Evolutionary conservation across 2,329 filamentous ascomycete species (phyloP).

Genomic region (Sphaerulina populicola): DNA sequence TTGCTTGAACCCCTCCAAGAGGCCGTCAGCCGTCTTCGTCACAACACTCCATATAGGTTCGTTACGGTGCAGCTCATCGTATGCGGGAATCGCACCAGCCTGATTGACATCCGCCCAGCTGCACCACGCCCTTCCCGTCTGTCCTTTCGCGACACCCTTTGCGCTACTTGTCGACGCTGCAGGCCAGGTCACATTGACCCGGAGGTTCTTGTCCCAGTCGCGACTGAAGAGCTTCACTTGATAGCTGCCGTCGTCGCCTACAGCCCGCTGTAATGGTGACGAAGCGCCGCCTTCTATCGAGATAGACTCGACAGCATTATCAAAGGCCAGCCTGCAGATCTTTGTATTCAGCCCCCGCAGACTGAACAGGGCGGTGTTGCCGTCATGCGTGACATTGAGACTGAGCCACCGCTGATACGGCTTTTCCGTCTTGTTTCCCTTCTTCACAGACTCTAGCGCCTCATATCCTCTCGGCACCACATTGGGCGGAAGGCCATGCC

Average conservation of each 20-base stretch:
- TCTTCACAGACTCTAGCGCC: conserved; percentile 6
- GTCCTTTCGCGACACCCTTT: conserved; percentile 27
- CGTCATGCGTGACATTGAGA: conserved; percentile 50
- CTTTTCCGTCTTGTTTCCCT: conserved; percentile 14
- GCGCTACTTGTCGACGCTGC: conserved; percentile 10
- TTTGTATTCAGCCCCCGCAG: conserved; percentile 68
- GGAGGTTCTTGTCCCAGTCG: conserved; percentile 68
- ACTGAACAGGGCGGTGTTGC: conserved; percentile 51
- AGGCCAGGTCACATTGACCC: conserved; percentile 61
- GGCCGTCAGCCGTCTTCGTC: conserved; percentile 64
- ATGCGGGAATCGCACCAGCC: conserved; percentile 64
- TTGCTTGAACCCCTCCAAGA: conserved; percentile 60
- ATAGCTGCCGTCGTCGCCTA: conserved; percentile 54
- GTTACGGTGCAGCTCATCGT: conserved; percentile 70
- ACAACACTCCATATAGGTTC: conserved; percentile 71
- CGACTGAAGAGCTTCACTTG: conserved; percentile 75
- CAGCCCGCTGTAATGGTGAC: conserved; percentile 25
- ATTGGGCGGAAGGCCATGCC: conserved; percentile 58
- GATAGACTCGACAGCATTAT: conserved; percentile 58
- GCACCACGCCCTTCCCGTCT: conserved; percentile 64
- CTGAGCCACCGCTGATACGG: conserved; percentile 49
- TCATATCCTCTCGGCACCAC: conserved; percentile 42
- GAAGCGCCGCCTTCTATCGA: conserved; percentile 45
- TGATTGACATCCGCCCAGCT: conserved; percentile 81
- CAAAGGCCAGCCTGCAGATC: conserved; percentile 65